A percentile compares a stretch with the other conserved stretches of the same genome.
These are phyloP conservation scores for Nemania sp. DNA, from an alignment of 2,329 filamentous ascomycete species.

Conservation along the genomic window DNA sequence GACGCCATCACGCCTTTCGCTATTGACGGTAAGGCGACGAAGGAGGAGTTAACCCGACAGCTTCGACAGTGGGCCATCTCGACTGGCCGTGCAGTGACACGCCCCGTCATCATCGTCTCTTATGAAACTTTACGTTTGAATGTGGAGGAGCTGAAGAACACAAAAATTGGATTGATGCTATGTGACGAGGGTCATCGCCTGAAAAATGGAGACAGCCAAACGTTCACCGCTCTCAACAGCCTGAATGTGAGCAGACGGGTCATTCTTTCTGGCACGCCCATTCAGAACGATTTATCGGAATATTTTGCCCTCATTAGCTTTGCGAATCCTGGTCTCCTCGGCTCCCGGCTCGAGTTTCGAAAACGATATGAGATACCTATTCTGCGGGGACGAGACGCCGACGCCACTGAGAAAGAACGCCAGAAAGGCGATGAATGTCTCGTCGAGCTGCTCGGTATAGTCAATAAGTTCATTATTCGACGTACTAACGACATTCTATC, in stretches of 20 bases:
- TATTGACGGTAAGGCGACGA: constrained; percentile 93
- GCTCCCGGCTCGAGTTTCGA: constrained; percentile 86
- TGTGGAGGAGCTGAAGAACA: constrained; percentile 85
- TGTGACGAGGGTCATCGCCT: constrained; percentile 96
- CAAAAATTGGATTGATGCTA: constrained; percentile 86
- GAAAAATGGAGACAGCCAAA: constrained; percentile 96
- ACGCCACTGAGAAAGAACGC: constrained; percentile 80
- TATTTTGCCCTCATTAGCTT: constrained; percentile 97
- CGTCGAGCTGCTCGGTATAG: constrained; percentile 75
- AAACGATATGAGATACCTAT: constrained; percentile 95
- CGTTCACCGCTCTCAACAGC: constrained; percentile 86
- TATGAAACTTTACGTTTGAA: constrained; percentile 95
- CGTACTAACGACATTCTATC: constrained; percentile 97
- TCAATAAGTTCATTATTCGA: constrained; percentile 98
- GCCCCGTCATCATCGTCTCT: constrained; percentile 95
- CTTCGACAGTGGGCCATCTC: constrained; percentile 94
- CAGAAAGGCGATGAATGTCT: constrained; percentile 83
- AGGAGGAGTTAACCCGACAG: constrained; percentile 88
- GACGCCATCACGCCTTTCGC: constrained; percentile 92
- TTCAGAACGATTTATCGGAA: constrained; percentile 97
- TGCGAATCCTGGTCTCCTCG: constrained; percentile 89
- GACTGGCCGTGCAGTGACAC: constrained; percentile 82
- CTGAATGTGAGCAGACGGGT: constrained; percentile 90
- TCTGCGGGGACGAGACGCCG: constrained; percentile 85
- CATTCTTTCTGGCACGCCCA: constrained; percentile 94